Evolutionary conservation across 2,329 filamentous ascomycete species (phyloP).

Genomic region (Daldinia sp.): DNA sequence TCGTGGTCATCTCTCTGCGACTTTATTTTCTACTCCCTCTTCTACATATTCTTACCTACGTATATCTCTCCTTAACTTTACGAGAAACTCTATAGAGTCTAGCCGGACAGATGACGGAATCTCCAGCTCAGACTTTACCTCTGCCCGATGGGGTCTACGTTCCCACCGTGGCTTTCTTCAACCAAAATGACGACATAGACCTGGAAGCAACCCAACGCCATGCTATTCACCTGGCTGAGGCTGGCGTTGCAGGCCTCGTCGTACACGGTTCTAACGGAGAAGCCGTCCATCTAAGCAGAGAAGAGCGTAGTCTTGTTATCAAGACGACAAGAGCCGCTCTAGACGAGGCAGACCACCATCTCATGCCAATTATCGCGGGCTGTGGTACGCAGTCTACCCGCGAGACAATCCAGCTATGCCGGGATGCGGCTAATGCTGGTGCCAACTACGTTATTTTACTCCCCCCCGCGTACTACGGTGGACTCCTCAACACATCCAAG

Average conservation of each 20-base stretch:
- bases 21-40: neutral
- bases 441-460: constrained; percentile 74
- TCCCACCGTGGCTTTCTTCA: constrained; percentile 70
- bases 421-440: constrained; percentile 69
- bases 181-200: constrained; percentile 63
- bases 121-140: constrained; percentile 24
- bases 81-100: neutral
- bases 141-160: constrained; percentile 62
- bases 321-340: constrained; percentile 67
- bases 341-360: constrained; percentile 61
- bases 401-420: constrained; percentile 71
- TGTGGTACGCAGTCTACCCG: constrained; percentile 73
- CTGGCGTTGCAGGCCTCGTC: constrained; percentile 72
- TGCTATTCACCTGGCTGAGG: constrained; percentile 66
- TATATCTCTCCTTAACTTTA: neutral
- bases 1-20: neutral
- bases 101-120: constrained; percentile 37
- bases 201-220: constrained; percentile 58
- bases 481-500: constrained; percentile 64
- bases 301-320: constrained; percentile 71
- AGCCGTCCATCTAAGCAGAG: constrained; percentile 72
- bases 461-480: constrained; percentile 74
- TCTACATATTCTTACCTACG: neutral
- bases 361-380: constrained; percentile 72
- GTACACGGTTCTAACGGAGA: constrained; percentile 79